phyloP scores from a whole-genome alignment of 805 yeast genomes.

The Saccharomycopsis fermentans region DNA sequence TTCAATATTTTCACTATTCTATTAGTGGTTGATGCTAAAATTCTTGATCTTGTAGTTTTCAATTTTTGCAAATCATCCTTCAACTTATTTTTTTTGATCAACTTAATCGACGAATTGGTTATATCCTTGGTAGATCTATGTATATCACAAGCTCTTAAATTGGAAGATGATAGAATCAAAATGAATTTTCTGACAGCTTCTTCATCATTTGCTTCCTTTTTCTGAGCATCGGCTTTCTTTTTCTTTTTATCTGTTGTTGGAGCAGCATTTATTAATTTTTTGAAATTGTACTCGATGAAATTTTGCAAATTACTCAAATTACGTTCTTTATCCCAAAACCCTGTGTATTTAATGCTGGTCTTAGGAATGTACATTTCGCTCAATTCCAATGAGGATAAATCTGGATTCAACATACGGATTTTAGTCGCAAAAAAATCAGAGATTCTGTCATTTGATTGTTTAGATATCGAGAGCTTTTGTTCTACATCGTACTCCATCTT shows the following conservation, averaged over 20 bases:
- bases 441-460: constrained; percentile 46
- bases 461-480: constrained; percentile 46
- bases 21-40: constrained; percentile 58
- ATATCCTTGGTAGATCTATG: constrained; percentile 48
- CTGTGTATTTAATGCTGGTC: constrained; percentile 47
- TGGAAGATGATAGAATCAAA: constrained; percentile 58
- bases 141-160: constrained; percentile 80
- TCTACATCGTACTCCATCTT: constrained; percentile 57
- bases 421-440: constrained; percentile 57
- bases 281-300: constrained; percentile 45
- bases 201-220: constrained; percentile 18
- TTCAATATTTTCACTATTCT: constrained; percentile 40
- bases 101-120: constrained; percentile 48
- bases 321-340: constrained; percentile 45
- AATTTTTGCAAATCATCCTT: constrained; percentile 41
- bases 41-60: constrained; percentile 34
- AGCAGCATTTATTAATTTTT: constrained; percentile 28
- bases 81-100: constrained; percentile 66
- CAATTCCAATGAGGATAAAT: constrained; percentile 67
- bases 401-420: constrained; percentile 50
- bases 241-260: neutral
- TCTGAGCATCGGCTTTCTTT: constrained; percentile 5
- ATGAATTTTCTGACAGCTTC: constrained; percentile 16
- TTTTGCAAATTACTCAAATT: constrained; percentile 43
- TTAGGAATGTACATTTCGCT: constrained; percentile 47